These are phyloP conservation scores for Mycena amicta DNA, from an alignment of 768 basidiomycete genomes.

Conservation along the genomic window DNA sequence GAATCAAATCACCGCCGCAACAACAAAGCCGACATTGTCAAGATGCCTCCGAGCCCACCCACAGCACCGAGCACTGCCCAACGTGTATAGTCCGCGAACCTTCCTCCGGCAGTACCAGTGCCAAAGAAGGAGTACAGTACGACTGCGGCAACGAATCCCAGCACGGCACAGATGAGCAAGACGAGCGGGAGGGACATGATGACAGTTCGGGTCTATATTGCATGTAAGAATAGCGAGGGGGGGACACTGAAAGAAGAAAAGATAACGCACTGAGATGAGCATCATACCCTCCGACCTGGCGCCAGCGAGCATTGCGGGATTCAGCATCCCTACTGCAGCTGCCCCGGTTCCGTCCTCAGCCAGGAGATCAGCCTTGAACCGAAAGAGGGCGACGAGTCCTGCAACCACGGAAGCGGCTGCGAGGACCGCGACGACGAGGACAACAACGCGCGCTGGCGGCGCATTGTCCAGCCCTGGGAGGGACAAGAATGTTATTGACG, in stretches of 20 bases:
- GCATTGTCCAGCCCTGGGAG: conserved; percentile 72
- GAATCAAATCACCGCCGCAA: conserved; percentile 18
- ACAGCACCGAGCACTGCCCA: conserved; percentile 66
- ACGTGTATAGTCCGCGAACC: conserved; percentile 60
- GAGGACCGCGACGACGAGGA: conserved; percentile 68
- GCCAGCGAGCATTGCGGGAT: too few relatives aligned
- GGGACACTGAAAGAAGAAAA: too few relatives aligned
- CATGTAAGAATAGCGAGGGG: too few relatives aligned
- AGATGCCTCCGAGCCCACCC: conserved; percentile 64
- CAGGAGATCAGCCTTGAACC: conserved; percentile 68
- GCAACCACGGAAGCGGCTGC: conserved; percentile 71
- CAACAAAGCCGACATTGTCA: conserved; percentile 54
- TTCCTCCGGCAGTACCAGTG: conserved; percentile 37
- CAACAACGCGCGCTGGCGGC: conserved; percentile 52
- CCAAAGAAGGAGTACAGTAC: conserved; percentile 68
- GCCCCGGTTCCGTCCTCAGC: too few relatives aligned
- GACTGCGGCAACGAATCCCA: conserved; percentile 67
- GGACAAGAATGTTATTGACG: conserved; percentile 80
- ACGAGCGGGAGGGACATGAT: conserved; percentile 74
- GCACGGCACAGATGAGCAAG: conserved; percentile 70
- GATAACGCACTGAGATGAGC: conserved; percentile 44
- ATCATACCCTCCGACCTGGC: conserved; percentile 63
- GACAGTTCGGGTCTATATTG: conserved; percentile 57
- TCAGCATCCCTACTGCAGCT: too few relatives aligned
- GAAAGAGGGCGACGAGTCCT: conserved; percentile 68